phyloP scores from a whole-genome alignment of 805 yeast genomes.

The Starmerella tilneyi region DNA sequence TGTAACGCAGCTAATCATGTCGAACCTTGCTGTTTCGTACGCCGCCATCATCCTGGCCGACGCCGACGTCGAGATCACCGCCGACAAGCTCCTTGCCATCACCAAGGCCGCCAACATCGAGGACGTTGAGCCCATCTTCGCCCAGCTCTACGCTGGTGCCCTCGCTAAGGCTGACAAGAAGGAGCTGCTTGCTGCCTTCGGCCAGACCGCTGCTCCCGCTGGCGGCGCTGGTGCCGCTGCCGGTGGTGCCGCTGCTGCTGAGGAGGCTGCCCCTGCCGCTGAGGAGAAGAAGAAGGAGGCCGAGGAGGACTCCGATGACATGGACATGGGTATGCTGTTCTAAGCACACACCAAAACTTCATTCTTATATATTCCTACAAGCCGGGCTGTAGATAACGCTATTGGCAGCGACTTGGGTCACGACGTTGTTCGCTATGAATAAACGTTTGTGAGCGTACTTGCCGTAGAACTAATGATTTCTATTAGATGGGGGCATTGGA shows the following conservation, averaged over 20 bases:
- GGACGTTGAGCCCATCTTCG: constrained; percentile 52
- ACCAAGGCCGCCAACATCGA: constrained; percentile 74
- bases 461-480: no score
- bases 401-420: constrained; percentile 5
- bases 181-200: constrained; percentile 59
- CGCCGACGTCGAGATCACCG: constrained; percentile 85
- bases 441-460: no score
- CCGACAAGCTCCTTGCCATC: constrained; percentile 72
- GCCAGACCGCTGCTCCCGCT: constrained; percentile 56
- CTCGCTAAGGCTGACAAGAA: constrained; percentile 73
- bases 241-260: constrained; percentile 46
- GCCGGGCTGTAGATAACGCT: constrained; percentile 13
- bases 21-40: constrained; percentile 28
- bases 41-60: constrained; percentile 98
- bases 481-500: no score
- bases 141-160: constrained; percentile 82
- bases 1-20: constrained; percentile 16
- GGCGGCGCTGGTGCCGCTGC: constrained; percentile 56
- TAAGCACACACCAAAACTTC: constrained; percentile 32
- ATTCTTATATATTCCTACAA: constrained; percentile 8
- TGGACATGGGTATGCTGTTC: constrained; percentile 92
- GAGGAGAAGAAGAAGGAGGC: constrained; percentile 48
- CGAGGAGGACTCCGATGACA: constrained; percentile 43
- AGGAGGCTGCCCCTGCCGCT: constrained; percentile 46
- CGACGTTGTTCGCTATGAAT: no score